Percentiles rank a stretch among this genome's conserved stretches.
These are phyloP conservation scores for Fusarium oxysporum DNA, from an alignment of 2,329 filamentous ascomycete genomes.

Conservation along the genomic window DNA sequence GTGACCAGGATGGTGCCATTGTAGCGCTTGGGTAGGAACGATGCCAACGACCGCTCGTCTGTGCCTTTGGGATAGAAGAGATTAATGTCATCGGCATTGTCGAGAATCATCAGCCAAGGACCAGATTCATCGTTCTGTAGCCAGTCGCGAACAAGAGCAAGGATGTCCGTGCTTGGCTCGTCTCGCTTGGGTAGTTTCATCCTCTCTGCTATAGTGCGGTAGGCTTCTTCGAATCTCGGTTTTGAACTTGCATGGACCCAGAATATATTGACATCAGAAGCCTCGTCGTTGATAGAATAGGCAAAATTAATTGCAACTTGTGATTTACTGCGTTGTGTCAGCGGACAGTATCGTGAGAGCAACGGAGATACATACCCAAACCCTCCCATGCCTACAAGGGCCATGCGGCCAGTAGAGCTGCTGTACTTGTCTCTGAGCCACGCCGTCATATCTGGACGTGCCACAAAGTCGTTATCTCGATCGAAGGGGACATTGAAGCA, in stretches of 20 bases:
- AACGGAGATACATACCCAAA: conserved; percentile 31
- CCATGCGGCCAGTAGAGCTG: conserved; percentile 36
- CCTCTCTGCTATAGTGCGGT: conserved; percentile 49
- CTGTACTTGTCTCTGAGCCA: conserved; percentile 39
- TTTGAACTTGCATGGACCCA: conserved; percentile 53
- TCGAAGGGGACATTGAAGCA: conserved; percentile 43
- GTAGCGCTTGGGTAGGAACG: conserved; percentile 19
- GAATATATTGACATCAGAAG: conserved; percentile 49
- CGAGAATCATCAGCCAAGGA: conserved; percentile 38
- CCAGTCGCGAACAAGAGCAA: conserved; percentile 48
- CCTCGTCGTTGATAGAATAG: conserved; percentile 43
- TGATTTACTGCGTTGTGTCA: conserved; percentile 33
- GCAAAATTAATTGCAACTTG: conserved; percentile 52
- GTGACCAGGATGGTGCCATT: conserved; percentile 36
- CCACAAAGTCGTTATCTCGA: conserved; percentile 48
- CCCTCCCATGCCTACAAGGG: conserved; percentile 52
- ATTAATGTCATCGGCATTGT: conserved; percentile 35
- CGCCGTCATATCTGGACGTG: conserved; percentile 43
- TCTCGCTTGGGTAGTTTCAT: conserved; percentile 47
- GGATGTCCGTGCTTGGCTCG: conserved; percentile 48
- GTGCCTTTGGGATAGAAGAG: neutral
- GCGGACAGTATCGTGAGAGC: rapidly evolving
- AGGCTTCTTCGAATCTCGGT: conserved; percentile 51
- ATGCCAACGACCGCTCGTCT: neutral
- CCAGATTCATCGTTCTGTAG: conserved; percentile 39